These are phyloP conservation scores for Borealophlyctis nickersoniae DNA, from an alignment of 192 early-diverging fungal genomes.

Conservation along the genomic window DNA sequence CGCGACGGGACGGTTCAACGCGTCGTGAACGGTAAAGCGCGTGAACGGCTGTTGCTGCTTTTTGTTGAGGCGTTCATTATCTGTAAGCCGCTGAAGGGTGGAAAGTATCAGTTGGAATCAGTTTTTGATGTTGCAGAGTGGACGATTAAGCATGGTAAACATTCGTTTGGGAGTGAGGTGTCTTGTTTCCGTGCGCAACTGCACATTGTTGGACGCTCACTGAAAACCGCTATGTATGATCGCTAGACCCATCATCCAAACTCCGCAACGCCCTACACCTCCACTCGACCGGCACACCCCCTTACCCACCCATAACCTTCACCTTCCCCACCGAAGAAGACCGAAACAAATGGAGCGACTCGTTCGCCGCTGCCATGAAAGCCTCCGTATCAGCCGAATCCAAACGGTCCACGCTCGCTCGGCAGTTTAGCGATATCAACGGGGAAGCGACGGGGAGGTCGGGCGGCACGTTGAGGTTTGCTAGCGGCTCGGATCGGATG, in stretches of 20 bases:
- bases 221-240: too few species aligned
- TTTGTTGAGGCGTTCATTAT: conserved; percentile 49
- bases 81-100: conserved; percentile 37
- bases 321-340: conserved; percentile 17
- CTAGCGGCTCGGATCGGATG: not conserved
- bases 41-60: conserved; percentile 47
- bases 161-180: too few species aligned
- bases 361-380: conserved; percentile 29
- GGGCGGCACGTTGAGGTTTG: not conserved
- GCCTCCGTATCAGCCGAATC: not conserved
- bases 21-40: conserved; percentile 35
- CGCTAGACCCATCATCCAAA: too few species aligned
- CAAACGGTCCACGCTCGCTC: not conserved
- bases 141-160: conserved; percentile 27
- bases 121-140: conserved; percentile 32
- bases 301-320: conserved; percentile 4
- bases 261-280: not conserved
- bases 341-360: conserved; percentile 31
- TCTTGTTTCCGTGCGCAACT: too few species aligned
- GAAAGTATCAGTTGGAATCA: conserved; percentile 37
- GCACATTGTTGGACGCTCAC: too few species aligned
- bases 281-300: not conserved
- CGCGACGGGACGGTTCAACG: conserved; percentile 40
- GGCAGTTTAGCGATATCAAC: not conserved
- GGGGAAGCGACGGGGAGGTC: conserved; percentile 14